These are phyloP conservation scores for Geosiphon pyriformis DNA, from an alignment of 192 early-diverging fungal species.

Conservation along the genomic window DNA sequence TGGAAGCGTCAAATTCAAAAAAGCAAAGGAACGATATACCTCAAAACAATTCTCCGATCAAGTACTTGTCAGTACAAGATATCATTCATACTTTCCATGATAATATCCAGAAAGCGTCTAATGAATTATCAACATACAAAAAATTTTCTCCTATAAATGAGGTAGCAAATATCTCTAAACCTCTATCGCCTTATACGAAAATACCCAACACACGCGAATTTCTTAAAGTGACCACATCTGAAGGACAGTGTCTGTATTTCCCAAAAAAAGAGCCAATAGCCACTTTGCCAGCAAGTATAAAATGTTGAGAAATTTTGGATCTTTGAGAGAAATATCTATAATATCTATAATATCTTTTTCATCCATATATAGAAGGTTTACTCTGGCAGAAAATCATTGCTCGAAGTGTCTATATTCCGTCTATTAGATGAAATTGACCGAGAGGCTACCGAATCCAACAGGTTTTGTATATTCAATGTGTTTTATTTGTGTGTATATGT, in stretches of 20 bases:
- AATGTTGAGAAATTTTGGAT: background rate
- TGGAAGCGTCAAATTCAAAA: too few species aligned
- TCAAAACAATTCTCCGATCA: too few species aligned
- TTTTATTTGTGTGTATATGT: background rate
- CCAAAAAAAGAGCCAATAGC: background rate
- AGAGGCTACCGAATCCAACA: background rate
- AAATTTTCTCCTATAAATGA: background rate
- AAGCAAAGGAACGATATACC: too few species aligned
- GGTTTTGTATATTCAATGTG: too few species aligned
- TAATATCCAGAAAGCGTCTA: too few species aligned
- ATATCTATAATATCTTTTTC: background rate
- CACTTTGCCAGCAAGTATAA: background rate
- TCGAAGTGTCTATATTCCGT: background rate
- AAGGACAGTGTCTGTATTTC: background rate
- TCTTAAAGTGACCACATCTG: background rate
- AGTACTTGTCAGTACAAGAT: too few species aligned
- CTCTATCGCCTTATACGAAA: background rate
- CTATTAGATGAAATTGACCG: background rate
- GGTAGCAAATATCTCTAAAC: background rate
- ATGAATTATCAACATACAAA: too few species aligned
- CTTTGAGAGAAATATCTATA: background rate
- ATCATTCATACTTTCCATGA: too few species aligned
- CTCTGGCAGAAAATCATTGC: background rate
- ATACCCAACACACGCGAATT: background rate
- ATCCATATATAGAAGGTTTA: background rate